Evolutionary conservation across 2,329 filamentous ascomycete genomes (phyloP), one percentile per base, ranked within the genome.

Genomic region (Sclerotinia subarctica): DNA sequence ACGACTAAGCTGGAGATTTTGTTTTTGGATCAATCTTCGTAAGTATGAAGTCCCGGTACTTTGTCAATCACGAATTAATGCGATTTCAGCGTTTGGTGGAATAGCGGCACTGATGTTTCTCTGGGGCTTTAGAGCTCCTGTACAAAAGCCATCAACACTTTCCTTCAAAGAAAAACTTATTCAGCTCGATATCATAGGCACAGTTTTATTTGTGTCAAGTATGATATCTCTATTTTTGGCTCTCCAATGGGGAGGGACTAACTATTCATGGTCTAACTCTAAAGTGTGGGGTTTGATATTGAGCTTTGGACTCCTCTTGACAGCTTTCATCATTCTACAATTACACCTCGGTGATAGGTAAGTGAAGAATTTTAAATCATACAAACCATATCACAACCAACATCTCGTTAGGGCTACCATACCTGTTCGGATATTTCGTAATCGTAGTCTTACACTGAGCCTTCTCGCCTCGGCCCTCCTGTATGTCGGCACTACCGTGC

Each of bases 201-300:
- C 72, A 8, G 64, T 76, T 21, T 69, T 79, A 38, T 75, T 80
- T 66, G 69, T 78, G 15, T 73, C 76, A 17, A 72, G 70, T 75
- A 53, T 76, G 63, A 32, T 77, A 19, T 78, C 73, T 67, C 70
- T 78, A 6, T 69, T 79, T 3, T 69, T 79, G 15, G 77, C 77
- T 7, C 69, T 79, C 5, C 76, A 78, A 68, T 78, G 77, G 77
- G 77, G 74, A 46, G 77, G 77, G 15, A 72, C 73, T 32, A 74
- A 70, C 1, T 77, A 78, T 46, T 32, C 69, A 2, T 78, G 77
- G 76, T 32, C 76, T 71, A 77, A 73, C 53, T 73, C 72, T 8
- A 76, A 76, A 32, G 76, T 80, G 64, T 77, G 80, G 62, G 76
- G 74, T n/a, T 73, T 80, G 0, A 74, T 80, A 60, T 71, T 78